Evolutionary conservation across 192 early-diverging fungal genomes (phyloP), one percentile per base, ranked within the genome.

Genomic region (Coemansia sp.): DNA sequence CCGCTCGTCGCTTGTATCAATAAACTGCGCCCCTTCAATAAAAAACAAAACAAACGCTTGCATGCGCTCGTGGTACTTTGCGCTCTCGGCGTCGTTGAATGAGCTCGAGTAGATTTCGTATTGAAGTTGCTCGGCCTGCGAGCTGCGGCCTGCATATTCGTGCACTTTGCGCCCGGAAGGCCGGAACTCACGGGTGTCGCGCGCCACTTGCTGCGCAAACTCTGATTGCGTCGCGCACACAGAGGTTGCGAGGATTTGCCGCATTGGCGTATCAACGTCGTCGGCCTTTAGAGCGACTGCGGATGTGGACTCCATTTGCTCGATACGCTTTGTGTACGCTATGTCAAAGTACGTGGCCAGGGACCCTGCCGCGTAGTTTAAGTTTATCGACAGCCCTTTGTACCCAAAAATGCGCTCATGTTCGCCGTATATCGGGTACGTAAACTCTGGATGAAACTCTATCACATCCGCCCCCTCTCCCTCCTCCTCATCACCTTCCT

Each of bases 401-500:
- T 93, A 98, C 37, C 96, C 96, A 59, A 90, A 94, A 15, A 94
- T 85, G 20, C 86, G 85, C 73, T 97, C 91, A 48, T 94, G 86
- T 54, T 90, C 84, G 8, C 93, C 93, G 80, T 93, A 97, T 24
- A 97, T 83, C 17, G 87, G 88, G 72, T 97, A 94, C 4, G 93
- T 93, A 64, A 88, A 97, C 28, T 79, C 82, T 12, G 95, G 95
- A 58, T 88, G 84, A 75, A 96, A 93, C 63, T 74, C 60, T 59
- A 80, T 71, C 24, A 74, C 63, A 44, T 79, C 76, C 5, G 71
- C 71, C 1, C 76, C 68, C 28, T 63, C 65, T 0, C 70, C 74
- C 11, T 37, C 50, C 10, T 61, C 31, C 4, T 8, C 26, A 18
- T 76, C 72, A 3, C 70, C 66, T 0, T 72, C 79, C 0, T 69